Percentiles rank a stretch among this genome's conserved stretches.
These are phyloP conservation scores for Calonectria hongkongensis DNA, from an alignment of 2,329 filamentous ascomycete species.

Conservation along the genomic window DNA sequence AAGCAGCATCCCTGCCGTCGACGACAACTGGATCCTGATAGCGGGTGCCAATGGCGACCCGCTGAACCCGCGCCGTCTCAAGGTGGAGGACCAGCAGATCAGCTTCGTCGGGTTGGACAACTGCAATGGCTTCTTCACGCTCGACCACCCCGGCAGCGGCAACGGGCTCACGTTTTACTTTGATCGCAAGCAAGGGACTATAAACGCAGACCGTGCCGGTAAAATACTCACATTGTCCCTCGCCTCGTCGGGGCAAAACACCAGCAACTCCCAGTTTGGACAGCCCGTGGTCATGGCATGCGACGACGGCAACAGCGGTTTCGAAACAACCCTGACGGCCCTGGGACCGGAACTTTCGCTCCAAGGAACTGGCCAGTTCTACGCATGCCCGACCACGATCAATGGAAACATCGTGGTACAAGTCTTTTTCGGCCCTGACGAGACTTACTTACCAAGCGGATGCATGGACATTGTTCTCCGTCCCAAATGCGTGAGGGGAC, in stretches of 20 bases:
- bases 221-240: slow-evolving; percentile 11
- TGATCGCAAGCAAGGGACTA: slow-evolving; percentile 1
- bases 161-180: slow-evolving; percentile 17
- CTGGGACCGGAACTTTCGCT: slow-evolving; percentile 12
- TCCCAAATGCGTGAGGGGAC: slow-evolving; percentile 17
- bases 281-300: slow-evolving; percentile 19
- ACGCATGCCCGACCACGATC: slow-evolving; percentile 1
- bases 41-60: slow-evolving; percentile 17
- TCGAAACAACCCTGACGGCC: background rate
- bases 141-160: background rate
- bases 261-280: background rate
- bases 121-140: slow-evolving; percentile 18
- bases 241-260: background rate
- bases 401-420: background rate
- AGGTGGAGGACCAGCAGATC: slow-evolving; percentile 6
- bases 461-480: slow-evolving; percentile 21
- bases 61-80: slow-evolving; percentile 23
- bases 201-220: slow-evolving; percentile 1
- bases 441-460: background rate
- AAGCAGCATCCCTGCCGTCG: background rate
- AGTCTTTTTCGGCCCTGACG: slow-evolving; percentile 1
- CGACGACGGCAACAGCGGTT: slow-evolving; percentile 17
- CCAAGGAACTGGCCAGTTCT: slow-evolving; percentile 13
- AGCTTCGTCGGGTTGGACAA: background rate
- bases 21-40: slow-evolving; percentile 32